phyloP scores from a whole-genome alignment of 495 filamentous ascomycete genomes.

The Aspergillus asperescens region DNA sequence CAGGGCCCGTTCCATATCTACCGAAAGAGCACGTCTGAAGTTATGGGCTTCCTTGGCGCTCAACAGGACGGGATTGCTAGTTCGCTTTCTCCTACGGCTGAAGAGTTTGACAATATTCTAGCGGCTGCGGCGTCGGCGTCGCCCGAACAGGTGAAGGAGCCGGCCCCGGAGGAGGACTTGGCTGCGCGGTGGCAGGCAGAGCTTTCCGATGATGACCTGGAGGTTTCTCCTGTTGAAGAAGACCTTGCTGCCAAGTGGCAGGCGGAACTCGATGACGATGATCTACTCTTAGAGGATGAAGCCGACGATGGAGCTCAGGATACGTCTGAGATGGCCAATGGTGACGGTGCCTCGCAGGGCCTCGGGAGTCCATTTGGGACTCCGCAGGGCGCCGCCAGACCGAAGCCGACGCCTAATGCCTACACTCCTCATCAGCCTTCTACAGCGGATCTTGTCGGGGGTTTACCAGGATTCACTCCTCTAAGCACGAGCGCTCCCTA shows the following conservation, averaged over 20 bases:
- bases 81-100: conserved; percentile 31
- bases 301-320: conserved; percentile 27
- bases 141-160: conserved; percentile 10
- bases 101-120: conserved; percentile 27
- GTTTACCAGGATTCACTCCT: conserved; percentile 23
- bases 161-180: conserved; percentile 20
- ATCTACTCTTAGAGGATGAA: conserved; percentile 65
- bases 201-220: conserved; percentile 18
- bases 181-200: conserved; percentile 26
- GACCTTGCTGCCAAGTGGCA: conserved; percentile 80
- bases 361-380: conserved; percentile 35
- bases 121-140: conserved; percentile 27
- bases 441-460: conserved; percentile 33
- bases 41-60: conserved; percentile 31
- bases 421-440: conserved; percentile 46
- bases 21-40: conserved; percentile 43
- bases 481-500: conserved; percentile 28
- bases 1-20: conserved; percentile 24
- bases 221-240: conserved; percentile 37
- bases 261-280: conserved; percentile 72
- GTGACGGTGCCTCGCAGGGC: conserved; percentile 4
- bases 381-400: conserved; percentile 20
- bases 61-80: conserved; percentile 26
- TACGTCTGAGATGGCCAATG: conserved; percentile 15
- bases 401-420: conserved; percentile 18